Evolutionary conservation across 305 asterid species (phyloP), one percentile per base, ranked within the genome.

Genomic region (Fraxinus baroniana): DNA sequence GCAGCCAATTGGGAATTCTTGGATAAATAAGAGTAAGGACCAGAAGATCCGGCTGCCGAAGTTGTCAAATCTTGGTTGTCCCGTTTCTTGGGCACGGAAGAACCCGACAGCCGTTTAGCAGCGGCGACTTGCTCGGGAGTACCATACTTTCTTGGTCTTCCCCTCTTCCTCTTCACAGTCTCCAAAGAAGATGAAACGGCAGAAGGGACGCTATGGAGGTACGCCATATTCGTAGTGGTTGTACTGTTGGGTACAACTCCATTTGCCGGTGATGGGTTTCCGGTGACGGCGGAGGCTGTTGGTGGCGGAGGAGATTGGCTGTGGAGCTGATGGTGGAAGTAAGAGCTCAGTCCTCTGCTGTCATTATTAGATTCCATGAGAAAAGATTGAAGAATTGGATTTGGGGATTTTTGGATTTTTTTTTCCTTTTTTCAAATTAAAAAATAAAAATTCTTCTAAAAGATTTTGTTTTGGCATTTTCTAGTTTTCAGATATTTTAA

Each of bases 81-180:
- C 72, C 85, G 87, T 78, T 85, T 88, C 74, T 66, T 66, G 36
- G 74, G 87, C 55, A 83, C 36, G 22, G 84, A 64, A n/a, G 83
- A 79, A 8, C 74, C 30, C 8, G 92, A 86, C 2, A 84, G 82
- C 78, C 92, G 83, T 88, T 89, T 91, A 1, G 94, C 94, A n/a
- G 89, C 90, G 2, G 94, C 93, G 15, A 92, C 93, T 62, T 89
- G 90, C 76, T 89, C 93, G 0, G 93, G 94, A 3, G 93, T 87
- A 4, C 86, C 80, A 52, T 91, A 91, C 87, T 91, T 91, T 35
- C 94, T 87, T 0, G 94, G 94, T 52, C 94, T 86, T 4, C 94
- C 94, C 49, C 94, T 84, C 86, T 88, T 91, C 84, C 90, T 81
- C 86, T 89, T 88, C 52, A 81, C 89, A 9, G 87, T 60, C 66